Evolutionary conservation across 2,329 filamentous ascomycete genomes (phyloP), one percentile per base, ranked within the genome.

Genomic region (Pezicula rhizophila): DNA sequence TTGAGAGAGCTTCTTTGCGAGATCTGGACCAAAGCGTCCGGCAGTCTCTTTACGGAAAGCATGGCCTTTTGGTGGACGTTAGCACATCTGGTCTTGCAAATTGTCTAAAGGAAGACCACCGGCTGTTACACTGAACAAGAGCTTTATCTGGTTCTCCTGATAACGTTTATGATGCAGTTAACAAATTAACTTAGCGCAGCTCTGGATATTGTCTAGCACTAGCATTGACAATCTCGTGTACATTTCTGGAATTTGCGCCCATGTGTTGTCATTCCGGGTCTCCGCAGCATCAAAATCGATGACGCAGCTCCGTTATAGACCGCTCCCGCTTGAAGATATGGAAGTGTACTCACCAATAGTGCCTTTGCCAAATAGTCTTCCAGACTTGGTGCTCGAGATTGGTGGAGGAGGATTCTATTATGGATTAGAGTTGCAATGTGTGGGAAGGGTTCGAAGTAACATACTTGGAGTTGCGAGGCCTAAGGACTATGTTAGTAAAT

Each of bases 1-100:
- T 74, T 95, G 89, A 37, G 91, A 89, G 54, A 99, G 84, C 80
- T 99, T 99, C 80, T 96, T 96, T 51, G 93, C 87, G 51, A 99
- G 84, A 64, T 99, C 93, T 44, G 62, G 80, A 55, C 81, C 80
- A 57, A 89, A 90, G 60, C 86, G 84, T 58, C 87, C 87, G 55
- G 87, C 85, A 39, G 87, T 78, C 62, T 85, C 86, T 63, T 82
- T 79, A 61, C 87, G 85, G 67, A 91, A 81, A 52, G 79, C 80
- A 81, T 84, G 81, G 84, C 79, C 64, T 85, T 12, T 17, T 25
- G 25, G 8, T 31, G 5, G 28, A 31, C 8, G 28, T 31, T 7
- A 31, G 28, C 11, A 31, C 28, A 12, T 31, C 28, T 4, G 28
- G 28, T 10, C 8, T 31, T 31, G 28, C 1, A 10, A 31, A 31